Base-by-base conservation (phyloP, 2,329 filamentous ascomycete genomes). In the Pyricularia grisea region DNA sequence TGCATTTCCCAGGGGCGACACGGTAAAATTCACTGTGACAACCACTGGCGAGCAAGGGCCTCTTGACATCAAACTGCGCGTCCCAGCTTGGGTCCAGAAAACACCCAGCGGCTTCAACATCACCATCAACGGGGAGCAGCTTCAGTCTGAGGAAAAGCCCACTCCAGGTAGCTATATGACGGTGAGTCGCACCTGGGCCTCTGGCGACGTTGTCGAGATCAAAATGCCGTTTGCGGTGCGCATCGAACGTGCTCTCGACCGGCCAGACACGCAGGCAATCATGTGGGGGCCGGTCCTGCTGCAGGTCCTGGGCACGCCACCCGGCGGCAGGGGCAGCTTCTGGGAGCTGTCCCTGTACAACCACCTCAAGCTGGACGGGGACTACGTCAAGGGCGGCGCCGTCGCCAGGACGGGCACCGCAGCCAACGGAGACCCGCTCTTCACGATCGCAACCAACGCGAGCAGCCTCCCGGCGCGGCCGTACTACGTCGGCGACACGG, bases 201-300 rank as follows among this genome's bases (percentile, higher is more conserved):
- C 72, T 1, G 76, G 74, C 42, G 76, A 77, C 69, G 74, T 74
- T 50, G 65, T 77, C 64, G 73, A 77, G 66, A 72, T 76, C 11
- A 64, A 68, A 9, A 76, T 77, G 76, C 76, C 76, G 5, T 74
- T 77, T 70, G 74, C 69, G 61, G 73, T 77, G 42, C 74, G 74
- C 3, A 70, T 74, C 27, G 76, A 77, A 71, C 74, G 76, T 50
- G 73, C 75, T 2, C 70, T 73, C 4, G 76, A 77, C 72, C 74
- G 76, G 17, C 76, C 76, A 0, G 76, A 77, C 60, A 77, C 75
- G 9, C 76, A 77, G 68, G 72, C 73, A 25, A 71, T 77, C 72
- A 72, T 76, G 72, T 76, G 75, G 75, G 76, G 76, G 0, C 76
- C 76, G 0, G 61, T 76, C 10, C 50, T 76, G 2, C 74, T 77